Evolutionary conservation across 169 alveolate genomes (phyloP).

Genomic region (Plasmodium ovale): DNA sequence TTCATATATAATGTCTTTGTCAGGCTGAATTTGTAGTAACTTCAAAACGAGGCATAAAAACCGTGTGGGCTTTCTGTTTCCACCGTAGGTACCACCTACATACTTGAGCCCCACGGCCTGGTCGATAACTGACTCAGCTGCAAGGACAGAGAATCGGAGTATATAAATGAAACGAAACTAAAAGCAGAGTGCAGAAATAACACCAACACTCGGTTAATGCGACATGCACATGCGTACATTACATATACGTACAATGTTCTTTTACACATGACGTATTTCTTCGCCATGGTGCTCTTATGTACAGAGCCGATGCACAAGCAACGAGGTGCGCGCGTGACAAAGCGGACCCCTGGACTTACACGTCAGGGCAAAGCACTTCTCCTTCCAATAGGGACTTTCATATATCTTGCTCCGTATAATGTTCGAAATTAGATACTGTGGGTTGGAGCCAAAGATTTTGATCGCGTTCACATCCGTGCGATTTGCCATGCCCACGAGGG

Average conservation of each 20-base stretch:
- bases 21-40: conserved; percentile 97
- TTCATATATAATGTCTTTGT: conserved; percentile 94
- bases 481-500: conserved; percentile 85
- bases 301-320: too few species aligned
- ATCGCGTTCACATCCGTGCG: conserved; percentile 91
- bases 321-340: not conserved
- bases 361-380: conserved; percentile 91
- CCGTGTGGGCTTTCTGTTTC: conserved; percentile 95
- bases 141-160: not conserved
- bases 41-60: conserved; percentile 96
- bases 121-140: conserved; percentile 95
- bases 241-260: too few species aligned
- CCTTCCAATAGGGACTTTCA: conserved; percentile 91
- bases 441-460: conserved; percentile 90
- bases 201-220: too few species aligned
- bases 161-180: not conserved
- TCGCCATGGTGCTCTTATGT: too few species aligned
- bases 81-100: conserved; percentile 98
- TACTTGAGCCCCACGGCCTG: conserved; percentile 95
- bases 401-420: conserved; percentile 90
- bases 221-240: too few species aligned
- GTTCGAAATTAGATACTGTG: conserved; percentile 89
- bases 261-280: too few species aligned
- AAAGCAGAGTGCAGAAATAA: not conserved
- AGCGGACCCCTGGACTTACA: conserved; percentile 17